Base-by-base conservation (phyloP, 2,329 filamentous ascomycete species). In the Fusarium sp. region DNA sequence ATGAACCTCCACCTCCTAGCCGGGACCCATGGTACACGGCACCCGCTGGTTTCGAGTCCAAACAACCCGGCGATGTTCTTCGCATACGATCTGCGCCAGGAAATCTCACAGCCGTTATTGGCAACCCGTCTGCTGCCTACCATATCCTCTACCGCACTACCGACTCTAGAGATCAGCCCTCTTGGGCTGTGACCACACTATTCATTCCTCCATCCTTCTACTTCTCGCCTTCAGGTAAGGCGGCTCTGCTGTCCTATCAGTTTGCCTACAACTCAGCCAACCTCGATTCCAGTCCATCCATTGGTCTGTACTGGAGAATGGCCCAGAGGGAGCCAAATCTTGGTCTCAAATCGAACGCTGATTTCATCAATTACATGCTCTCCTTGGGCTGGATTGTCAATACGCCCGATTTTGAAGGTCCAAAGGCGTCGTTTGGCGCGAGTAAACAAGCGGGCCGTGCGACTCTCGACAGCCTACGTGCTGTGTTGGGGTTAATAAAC, bases 341-440 rank as follows among this genome's bases (percentile, higher is more conserved):
- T 18, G 68, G 74, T 0, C 48, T 75, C 0, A 75, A 73, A 11
- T 62, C 74, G 3, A 68, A 43, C 8, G 68, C 69, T 0, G 64
- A 56, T n/a, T 20, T 73, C 2, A 41, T 76, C 5, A 30, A 64
- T 1, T 32, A 62, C 5, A 61, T 76, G 35, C 59, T 76, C 8
- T 66, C 62, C 0, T 37, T 67, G 1, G 74, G 74, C 1, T 76
- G 74, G 71, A 52, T 76, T 1, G 43, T 76, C 8, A 76, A 69
- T 27, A 70, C 56, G 81, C 86, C 87, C 0, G 87, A 89, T 69
- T 85, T 83, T 61, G 81, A 86, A 50, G 85, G 85, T 0, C 83
- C 84, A 0, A 74, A 73, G 5, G 84, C 86, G 7, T 81, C 84
- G 1, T 88, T 86, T 73, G 80, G 81, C 0, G 82, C 83, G 1